Conservation (phyloP, 1,284 basidiomycete genomes). For the Ceratobasidium sp. region DNA sequence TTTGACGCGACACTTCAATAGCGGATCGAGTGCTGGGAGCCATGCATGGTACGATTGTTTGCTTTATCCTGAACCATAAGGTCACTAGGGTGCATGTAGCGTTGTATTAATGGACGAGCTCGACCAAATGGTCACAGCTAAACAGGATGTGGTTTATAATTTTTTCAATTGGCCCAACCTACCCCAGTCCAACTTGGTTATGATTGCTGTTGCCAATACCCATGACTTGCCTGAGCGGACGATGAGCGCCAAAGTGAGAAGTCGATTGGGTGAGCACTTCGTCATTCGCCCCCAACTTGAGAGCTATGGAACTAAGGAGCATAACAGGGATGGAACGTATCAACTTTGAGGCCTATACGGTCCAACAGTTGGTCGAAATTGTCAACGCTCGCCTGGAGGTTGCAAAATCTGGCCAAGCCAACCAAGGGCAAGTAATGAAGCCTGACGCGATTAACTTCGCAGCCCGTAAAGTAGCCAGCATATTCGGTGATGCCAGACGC, state of each 20-base stretch:
- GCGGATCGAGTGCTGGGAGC: slow-evolving; percentile 52
- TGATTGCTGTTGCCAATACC: slow-evolving; percentile 97
- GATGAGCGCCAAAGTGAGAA: slow-evolving; percentile 91
- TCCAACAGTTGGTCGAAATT: slow-evolving; percentile 84
- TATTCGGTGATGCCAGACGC: slow-evolving; percentile 94
- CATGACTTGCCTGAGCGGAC: slow-evolving; percentile 97
- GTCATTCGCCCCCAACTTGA: background rate
- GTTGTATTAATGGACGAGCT: slow-evolving; percentile 98
- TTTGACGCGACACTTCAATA: slow-evolving; percentile 71
- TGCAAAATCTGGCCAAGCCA: slow-evolving; percentile 63
- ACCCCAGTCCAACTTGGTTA: slow-evolving; percentile 85
- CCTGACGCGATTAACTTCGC: slow-evolving; percentile 88
- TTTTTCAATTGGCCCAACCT: slow-evolving; percentile 99
- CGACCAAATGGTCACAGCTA: slow-evolving; percentile 93
- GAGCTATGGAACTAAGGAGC: background rate
- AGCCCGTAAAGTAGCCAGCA: slow-evolving; percentile 89
- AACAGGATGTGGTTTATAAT: slow-evolving; percentile 99
- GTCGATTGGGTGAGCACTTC: slow-evolving; percentile 77
- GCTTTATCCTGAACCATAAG: background rate
- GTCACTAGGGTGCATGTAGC: slow-evolving; percentile 58
- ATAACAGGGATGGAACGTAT: slow-evolving; percentile 89
- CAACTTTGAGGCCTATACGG: slow-evolving; percentile 93
- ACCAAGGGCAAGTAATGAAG: slow-evolving; percentile 68
- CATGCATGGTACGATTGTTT: slow-evolving; percentile 47
- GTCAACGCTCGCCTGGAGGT: slow-evolving; percentile 80